Base-by-base conservation (phyloP, 768 basidiomycete species). In the Lentinula edodes region DNA sequence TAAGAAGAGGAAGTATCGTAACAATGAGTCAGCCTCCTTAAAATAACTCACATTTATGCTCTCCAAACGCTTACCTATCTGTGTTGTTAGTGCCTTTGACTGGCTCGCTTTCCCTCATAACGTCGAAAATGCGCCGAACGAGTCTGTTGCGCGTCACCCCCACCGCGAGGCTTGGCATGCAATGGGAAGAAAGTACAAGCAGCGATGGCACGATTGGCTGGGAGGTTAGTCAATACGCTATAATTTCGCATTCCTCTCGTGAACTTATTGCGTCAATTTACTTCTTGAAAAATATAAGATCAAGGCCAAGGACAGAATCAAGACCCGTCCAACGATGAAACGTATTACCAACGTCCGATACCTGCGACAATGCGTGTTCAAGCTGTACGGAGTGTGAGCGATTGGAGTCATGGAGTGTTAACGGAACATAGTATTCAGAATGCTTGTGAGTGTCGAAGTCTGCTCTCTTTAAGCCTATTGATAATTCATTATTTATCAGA, bases 401-500 rank as follows among this genome's bases (percentile, higher is more conserved):
- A 98, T 73, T 99, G 96, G 96, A 91, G 88, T 67, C 92, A 94
- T 67, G 96, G 95, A 2, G 90, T 95, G 39, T 78, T 95, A 65
- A 89, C 84, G 3, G 96, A 98, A 72, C 83, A 86, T 62, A 94
- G 91, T 72, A 93, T 98, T 62, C 95, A 97, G 74, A 90, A 93
- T 66, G 95, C 96, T 52, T 94, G 91, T 92, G 68, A 71, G 89
- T 83, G 5, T 8, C 18, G 42, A 45, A 20, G 13, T 56, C 8
- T 2, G 52, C 38, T 5, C 51, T 35, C 42, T 36, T 10, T 35
- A 23, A 18, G 36, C 23, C 52, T 28, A 15, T 56, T 28, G 38
- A 16, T 62, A 51, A 18, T 60, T 48, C 7, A 13, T 34, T 34
- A 50, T 23, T 10, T 43, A 12, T 52, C 66, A 90, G 92, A 95